Evolutionary conservation across 2,329 filamentous ascomycete species (phyloP), one percentile per base, ranked within the genome.

Genomic region (Botrytis deweyae): DNA sequence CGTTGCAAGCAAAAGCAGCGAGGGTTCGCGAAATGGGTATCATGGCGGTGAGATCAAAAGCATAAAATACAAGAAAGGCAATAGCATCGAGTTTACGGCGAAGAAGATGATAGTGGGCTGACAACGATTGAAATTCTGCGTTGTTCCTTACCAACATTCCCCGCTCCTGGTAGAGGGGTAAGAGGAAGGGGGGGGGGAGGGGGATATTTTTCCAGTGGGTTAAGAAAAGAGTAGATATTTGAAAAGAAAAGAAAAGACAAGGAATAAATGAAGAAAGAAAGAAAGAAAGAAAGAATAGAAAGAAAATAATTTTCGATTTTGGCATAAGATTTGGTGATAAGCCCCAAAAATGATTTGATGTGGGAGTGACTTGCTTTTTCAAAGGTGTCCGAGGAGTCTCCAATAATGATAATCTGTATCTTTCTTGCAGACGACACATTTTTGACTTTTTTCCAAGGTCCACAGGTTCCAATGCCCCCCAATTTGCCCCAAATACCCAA

Each of bases 1-100:
- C 40, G 29, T 58, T 70, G 64, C 70, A 44, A 20, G 14, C n/a
- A 71, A 73, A 71, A 70, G 72, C 72, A 58, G 72, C 72, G 65
- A 46, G 66, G 33, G 44, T 63, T 73, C 42, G 42, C 40, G 68
- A 25, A 46, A 33, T 33, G 40, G 40, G 40, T 16, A 65, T 44
- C 46, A 70, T 42, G 36, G 70, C 70, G 70, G 70, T 72, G 70
- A 72, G 62, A 38, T 46, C n/a, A 55, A 46, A 59, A 42, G 49
- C 44, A 49, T 42, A 59, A 55, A 72, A 59, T 44, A n/a, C 58
- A 66, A 46, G n/a, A 38, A 36, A 58, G 44, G 36, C 46, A 72
- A 42, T 38, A 44, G 44, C 18, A 72, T 61, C 20, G 52, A 70
- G n/a, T 46, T 36, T 52, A 36, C 65, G 36, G 42, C 46, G 22